Conservation (phyloP, 495 filamentous ascomycete species). For the Staphylotrichum tortipilum region DNA sequence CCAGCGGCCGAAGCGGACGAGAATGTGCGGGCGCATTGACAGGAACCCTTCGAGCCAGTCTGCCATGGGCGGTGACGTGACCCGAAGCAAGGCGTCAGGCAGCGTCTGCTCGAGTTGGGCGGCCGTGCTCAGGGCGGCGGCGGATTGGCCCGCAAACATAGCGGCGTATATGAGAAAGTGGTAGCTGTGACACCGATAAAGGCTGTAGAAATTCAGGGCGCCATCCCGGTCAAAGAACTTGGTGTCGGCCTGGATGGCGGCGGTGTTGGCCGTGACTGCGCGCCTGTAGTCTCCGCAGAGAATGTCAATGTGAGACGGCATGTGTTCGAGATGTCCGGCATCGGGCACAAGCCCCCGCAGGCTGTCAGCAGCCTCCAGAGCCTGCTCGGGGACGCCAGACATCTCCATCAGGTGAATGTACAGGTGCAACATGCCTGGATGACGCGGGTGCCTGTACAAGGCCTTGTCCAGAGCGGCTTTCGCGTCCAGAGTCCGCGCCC, state of each 20-base stretch:
- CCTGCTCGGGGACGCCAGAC: constrained; percentile 52
- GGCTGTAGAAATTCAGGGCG: constrained; percentile 54
- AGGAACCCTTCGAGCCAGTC: constrained; percentile 64
- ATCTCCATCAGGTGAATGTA: constrained; percentile 73
- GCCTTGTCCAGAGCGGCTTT: constrained; percentile 47
- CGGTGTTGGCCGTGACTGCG: constrained; percentile 51
- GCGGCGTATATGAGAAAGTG: constrained; percentile 64
- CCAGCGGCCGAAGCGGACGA: constrained; percentile 61
- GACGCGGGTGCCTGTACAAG: constrained; percentile 38
- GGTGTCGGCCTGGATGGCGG: constrained; percentile 56
- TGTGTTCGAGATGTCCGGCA: constrained; percentile 62
- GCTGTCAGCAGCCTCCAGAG: constrained; percentile 46
- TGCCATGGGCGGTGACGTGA: constrained; percentile 59
- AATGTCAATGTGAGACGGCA: constrained; percentile 62
- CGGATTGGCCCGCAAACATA: constrained; percentile 56
- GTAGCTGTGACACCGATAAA: constrained; percentile 58
- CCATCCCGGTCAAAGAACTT: constrained; percentile 46
- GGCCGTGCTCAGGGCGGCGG: constrained; percentile 48
- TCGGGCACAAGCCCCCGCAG: constrained; percentile 57
- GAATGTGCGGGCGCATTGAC: constrained; percentile 52
- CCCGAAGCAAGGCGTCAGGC: constrained; percentile 50
- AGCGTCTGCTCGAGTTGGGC: constrained; percentile 43
- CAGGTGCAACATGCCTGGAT: constrained; percentile 59
- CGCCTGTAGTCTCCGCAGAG: constrained; percentile 57
- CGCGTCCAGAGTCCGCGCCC: constrained; percentile 49